Percentiles rank a stretch among this genome's conserved stretches.
These are phyloP conservation scores for Streptanthus diversifolius DNA, from an alignment of 345 rosid genomes.

Conservation along the genomic window DNA sequence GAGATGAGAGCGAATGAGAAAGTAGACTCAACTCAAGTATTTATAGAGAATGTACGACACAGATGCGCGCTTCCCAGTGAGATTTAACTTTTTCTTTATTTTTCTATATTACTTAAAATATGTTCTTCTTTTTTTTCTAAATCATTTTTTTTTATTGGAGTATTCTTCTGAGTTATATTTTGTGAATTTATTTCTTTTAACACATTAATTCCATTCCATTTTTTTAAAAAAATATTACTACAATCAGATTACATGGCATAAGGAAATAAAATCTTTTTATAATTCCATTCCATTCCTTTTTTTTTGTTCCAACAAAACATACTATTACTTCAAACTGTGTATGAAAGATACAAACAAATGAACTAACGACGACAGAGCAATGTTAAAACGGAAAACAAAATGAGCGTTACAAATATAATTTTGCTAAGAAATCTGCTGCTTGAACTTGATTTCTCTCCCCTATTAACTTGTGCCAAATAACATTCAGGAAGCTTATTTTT, in stretches of 20 bases:
- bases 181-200: background rate
- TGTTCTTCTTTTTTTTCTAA: background rate
- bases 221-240: background rate
- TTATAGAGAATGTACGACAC: constrained; percentile 2
- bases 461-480: too few relatives aligned
- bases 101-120: background rate
- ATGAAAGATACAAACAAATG: too few relatives aligned
- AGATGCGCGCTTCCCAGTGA: background rate
- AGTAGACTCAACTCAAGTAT: background rate
- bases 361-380: too few relatives aligned
- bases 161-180: background rate
- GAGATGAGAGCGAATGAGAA: constrained; percentile 3
- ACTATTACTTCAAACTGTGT: too few relatives aligned
- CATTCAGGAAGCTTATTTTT: too few relatives aligned
- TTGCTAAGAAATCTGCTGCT: too few relatives aligned
- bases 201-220: too few relatives aligned
- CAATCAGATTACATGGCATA: background rate
- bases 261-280: background rate
- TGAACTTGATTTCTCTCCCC: too few relatives aligned
- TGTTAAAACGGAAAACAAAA: too few relatives aligned
- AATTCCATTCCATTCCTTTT: background rate
- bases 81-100: background rate
- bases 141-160: background rate
- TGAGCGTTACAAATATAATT: too few relatives aligned
- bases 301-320: too few relatives aligned